Base-by-base conservation (phyloP, 1,284 basidiomycete species). In the Vanrija pseudolonga region DNA sequence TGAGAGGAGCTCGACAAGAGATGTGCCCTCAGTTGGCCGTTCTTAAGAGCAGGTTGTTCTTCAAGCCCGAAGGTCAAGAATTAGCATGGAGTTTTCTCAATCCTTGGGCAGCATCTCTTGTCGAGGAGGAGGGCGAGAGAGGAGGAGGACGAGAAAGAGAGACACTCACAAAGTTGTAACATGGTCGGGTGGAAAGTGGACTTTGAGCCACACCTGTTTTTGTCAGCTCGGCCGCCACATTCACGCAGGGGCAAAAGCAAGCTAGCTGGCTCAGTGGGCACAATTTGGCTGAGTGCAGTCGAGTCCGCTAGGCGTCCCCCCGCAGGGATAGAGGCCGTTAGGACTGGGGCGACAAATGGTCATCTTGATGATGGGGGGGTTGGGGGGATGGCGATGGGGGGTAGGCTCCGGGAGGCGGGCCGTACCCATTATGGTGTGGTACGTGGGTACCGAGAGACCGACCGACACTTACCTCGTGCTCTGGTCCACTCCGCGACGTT, bases 291-390 rank as follows among this genome's bases (percentile, higher is more conserved):
- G 53, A 55, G 60, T 64, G 55, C 61, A 54, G 52, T 64, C 67
- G 64, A 60, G 65, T 73, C 71, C 67, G 56, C 71, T 67, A 54
- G 64, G 67, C 65, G 67, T 69, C 67, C 67, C 66, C 65, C 61
- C 57, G 54, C 23, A 37, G 59, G 62, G 67, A 70, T 67, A 64
- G 63, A 69, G 64, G 65, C 65, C 63, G 55, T 54, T 73, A 69
- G 66, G 71, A 73, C 71, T 73, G 71, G 71, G 71, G 71, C 71
- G 71, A 73, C 71, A 73, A 66, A 45, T 55, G 52, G 43, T 73
- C 71, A 60, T 73, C 71, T 66, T 44, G 9, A 40, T 40, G 15
- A 15, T 12, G 32, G 32, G 32, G 38, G 26, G 23, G 52, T 19
- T 23, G 36, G 11, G 32, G 7, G 14, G 28, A 22, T 2, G 9